Percentiles rank a stretch among this genome's conserved stretches.
Conservation (phyloP, 2,329 filamentous ascomycete genomes). For the Aspergillus fructus region DNA sequence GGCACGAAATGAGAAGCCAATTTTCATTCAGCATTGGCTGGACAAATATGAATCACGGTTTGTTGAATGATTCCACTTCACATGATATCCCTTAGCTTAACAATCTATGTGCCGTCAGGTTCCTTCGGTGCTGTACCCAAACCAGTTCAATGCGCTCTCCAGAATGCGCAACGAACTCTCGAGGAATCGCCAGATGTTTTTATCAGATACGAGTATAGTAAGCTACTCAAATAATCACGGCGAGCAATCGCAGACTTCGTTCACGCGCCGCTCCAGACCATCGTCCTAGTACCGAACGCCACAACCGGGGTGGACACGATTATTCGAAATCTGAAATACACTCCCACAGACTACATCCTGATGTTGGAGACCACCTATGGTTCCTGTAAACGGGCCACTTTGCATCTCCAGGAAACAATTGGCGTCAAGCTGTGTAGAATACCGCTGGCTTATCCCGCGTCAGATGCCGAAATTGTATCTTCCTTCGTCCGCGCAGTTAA, state of each 20-base stretch:
- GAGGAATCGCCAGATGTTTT: conserved; percentile 74
- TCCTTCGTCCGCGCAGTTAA: too few species aligned
- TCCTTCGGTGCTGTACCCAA: conserved; percentile 77
- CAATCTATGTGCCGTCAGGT: too few species aligned
- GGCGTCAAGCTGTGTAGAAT: too few species aligned
- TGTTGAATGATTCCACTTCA: too few species aligned
- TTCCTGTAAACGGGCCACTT: conserved; percentile 50
- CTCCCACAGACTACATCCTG: conserved; percentile 68
- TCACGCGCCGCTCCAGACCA: conserved; percentile 63
- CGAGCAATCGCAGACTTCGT: conserved; percentile 64
- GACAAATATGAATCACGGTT: too few species aligned
- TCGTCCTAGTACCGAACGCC: conserved; percentile 77
- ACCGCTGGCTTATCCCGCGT: too few species aligned
- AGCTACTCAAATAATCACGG: conserved; percentile 64
- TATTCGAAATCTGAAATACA: conserved; percentile 70
- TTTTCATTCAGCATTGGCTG: too few species aligned
- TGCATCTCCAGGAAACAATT: not conserved
- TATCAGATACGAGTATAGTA: conserved; percentile 66
- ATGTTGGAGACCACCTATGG: conserved; percentile 78
- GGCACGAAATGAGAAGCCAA: too few species aligned
- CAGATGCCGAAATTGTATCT: not conserved
- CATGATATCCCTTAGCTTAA: too few species aligned
- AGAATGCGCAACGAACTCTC: conserved; percentile 61
- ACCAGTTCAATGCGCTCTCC: conserved; percentile 60
- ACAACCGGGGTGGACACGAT: conserved; percentile 70